Evolutionary conservation across 768 basidiomycete species (phyloP), one percentile per base, ranked within the genome.

Genomic region (Guyanaporus albipodus): DNA sequence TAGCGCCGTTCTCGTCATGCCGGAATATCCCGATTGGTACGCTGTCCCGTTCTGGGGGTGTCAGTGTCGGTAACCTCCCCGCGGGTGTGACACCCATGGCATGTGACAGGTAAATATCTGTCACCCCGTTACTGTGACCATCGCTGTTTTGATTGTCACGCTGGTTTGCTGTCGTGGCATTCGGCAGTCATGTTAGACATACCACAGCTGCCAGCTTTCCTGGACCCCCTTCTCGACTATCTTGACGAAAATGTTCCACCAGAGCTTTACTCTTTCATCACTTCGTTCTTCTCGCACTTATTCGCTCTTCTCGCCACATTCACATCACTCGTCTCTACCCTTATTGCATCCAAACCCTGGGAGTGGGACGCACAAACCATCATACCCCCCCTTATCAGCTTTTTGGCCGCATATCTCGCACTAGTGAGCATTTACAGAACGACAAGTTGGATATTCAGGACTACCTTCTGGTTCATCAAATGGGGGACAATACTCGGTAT

Each of bases 391-490:
- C 67, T 90, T 59, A 78, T 91, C 58, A 83, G 78, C 49, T 64
- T 91, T 24, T 64, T 90, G 42, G 74, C 77, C 5, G 82, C 86
- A 17, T 91, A 91, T 65, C 73, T 89, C 49, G 85, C 86, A 4
- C 71, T 91, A n/a, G 51, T 82, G 33, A 87, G 81, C 61, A 65
- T 89, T 42, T 89, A 89, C 67, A 83, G 86, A 49, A 90, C 89
- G 5, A 83, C 87, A 11, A 75, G 74, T 19, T 90, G 85, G 82
- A 72, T 85, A 56, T 67, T 90, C 52, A 77, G 85, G 49, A 79
- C 78, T 27, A 70, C 67, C 22, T 63, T 88, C 53, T 88, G 78
- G 73, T 75, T 87, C 57, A 61, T 86, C 57, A 91, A 91, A 67
- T 91, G 88, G 88, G 84, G 83, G 19, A 67, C 72, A 10, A 67